These are phyloP conservation scores for Chlorella sp. DNA, from an alignment of 139 green algal species.

Conservation along the genomic window DNA sequence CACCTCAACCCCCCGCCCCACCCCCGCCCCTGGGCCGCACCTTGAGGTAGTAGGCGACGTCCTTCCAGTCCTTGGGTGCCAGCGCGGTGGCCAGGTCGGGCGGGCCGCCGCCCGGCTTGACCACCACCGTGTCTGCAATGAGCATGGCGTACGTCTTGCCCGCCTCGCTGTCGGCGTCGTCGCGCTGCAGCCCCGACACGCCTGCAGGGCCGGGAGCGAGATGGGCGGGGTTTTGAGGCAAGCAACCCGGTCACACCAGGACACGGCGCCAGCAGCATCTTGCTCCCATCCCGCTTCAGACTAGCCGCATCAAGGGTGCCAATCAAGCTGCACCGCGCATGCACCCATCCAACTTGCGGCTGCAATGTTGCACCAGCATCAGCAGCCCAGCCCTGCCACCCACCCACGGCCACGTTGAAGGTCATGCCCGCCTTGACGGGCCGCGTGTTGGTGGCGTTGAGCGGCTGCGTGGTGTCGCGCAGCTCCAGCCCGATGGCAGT, in stretches of 20 bases:
- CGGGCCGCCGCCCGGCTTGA: conserved; percentile 48
- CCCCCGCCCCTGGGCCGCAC: neutral
- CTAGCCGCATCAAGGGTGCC: too few relatives aligned
- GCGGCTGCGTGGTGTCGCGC: conserved; percentile 52
- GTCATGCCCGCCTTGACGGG: conserved; percentile 62
- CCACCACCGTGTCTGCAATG: conserved; percentile 92
- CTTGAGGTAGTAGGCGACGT: conserved; percentile 75
- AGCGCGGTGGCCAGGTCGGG: conserved; percentile 71
- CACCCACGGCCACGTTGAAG: conserved; percentile 75
- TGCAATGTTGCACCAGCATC: too few relatives aligned
- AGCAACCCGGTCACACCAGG: too few relatives aligned
- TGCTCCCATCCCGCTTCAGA: neutral
- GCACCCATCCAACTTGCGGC: neutral
- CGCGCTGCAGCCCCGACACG: conserved; percentile 30
- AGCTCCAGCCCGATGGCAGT: conserved; percentile 94
- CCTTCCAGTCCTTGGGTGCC: conserved; percentile 63
- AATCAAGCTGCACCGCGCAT: too few relatives aligned
- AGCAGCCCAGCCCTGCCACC: neutral
- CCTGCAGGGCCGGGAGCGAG: conserved; percentile 5
- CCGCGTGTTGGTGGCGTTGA: conserved; percentile 64
- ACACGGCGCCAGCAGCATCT: neutral
- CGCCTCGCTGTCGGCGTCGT: conserved; percentile 28
- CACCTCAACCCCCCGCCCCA: neutral
- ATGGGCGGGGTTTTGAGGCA: neutral
- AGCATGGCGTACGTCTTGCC: conserved; percentile 68